Percentiles rank a stretch among this genome's conserved stretches.
Conservation (phyloP, 768 basidiomycete species). For the Termitomyces sp. region DNA sequence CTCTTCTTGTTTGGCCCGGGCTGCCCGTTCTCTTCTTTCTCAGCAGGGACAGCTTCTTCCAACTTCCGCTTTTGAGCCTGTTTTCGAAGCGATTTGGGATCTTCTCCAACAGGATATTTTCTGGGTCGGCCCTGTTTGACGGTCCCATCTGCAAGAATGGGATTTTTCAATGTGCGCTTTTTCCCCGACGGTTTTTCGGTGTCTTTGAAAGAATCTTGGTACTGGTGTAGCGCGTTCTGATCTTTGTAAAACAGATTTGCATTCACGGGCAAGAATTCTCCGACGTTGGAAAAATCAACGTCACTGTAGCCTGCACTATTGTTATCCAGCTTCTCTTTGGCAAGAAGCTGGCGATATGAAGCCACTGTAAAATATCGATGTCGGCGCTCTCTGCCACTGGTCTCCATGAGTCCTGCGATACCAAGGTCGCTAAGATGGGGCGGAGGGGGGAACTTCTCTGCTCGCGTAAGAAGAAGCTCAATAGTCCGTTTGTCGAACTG, state of each 20-base stretch:
- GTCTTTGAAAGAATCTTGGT: constrained; percentile 50
- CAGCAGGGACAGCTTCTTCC: constrained; percentile 12
- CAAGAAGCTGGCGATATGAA: constrained; percentile 62
- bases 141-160: constrained; percentile 45
- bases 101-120: constrained; percentile 30
- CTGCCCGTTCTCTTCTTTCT: constrained; percentile 13
- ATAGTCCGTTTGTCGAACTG: constrained; percentile 80
- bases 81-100: constrained; percentile 16
- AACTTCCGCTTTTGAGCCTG: constrained; percentile 18
- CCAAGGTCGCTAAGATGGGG: constrained; percentile 70
- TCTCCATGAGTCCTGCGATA: constrained; percentile 75
- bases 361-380: constrained; percentile 79
- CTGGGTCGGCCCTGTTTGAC: constrained; percentile 60
- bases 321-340: constrained; percentile 62
- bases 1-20: constrained; percentile 23
- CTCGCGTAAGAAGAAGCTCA: constrained; percentile 73
- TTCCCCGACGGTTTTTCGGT: constrained; percentile 28
- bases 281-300: constrained; percentile 46
- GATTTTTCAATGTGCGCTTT: constrained; percentile 38
- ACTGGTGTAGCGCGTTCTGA: constrained; percentile 35
- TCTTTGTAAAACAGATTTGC: constrained; percentile 54
- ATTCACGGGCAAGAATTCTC: constrained; percentile 50
- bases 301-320: constrained; percentile 38
- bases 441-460: constrained; percentile 63
- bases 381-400: constrained; percentile 79